Percentiles rank a stretch among this genome's conserved stretches.
Conservation (phyloP, 441 rosid genomes). For the Arabidopsis hybrid region DNA sequence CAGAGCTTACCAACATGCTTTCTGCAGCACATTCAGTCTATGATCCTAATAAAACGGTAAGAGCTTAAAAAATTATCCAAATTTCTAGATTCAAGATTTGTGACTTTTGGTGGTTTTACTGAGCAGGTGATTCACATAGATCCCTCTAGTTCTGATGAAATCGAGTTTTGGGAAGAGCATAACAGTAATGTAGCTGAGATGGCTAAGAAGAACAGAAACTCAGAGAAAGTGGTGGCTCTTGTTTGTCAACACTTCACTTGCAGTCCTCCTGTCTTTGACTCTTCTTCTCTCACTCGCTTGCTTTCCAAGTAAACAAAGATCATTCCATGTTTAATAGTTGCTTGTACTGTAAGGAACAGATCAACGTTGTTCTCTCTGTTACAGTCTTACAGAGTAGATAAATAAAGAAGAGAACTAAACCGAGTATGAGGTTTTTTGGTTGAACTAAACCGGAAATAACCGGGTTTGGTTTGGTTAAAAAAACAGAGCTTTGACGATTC, state of each 20-base stretch:
- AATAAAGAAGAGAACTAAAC: background rate
- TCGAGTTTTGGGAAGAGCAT: constrained; percentile 78
- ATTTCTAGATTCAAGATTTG: background rate
- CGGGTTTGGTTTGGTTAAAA: background rate
- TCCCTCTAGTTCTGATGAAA: constrained; percentile 62
- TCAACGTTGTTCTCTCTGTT: background rate
- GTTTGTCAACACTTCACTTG: constrained; percentile 92
- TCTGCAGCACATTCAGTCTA: constrained; percentile 75
- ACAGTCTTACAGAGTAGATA: background rate
- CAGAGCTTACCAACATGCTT: constrained; percentile 71
- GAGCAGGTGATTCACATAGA: constrained; percentile 86
- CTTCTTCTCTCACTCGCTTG: constrained; percentile 56
- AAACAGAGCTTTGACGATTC: background rate
- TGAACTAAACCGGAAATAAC: background rate
- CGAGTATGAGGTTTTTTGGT: background rate
- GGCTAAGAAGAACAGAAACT: constrained; percentile 60
- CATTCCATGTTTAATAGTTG: constrained; percentile 6
- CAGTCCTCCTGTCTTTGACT: constrained; percentile 63
- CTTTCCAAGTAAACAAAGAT: constrained; percentile 55
- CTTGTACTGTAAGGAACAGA: constrained; percentile 28
- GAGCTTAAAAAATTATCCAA: no score
- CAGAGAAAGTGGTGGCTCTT: constrained; percentile 72
- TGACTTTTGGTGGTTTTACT: background rate
- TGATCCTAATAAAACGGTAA: constrained; percentile 83
- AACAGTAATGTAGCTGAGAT: constrained; percentile 64